Percentiles rank a stretch among this genome's conserved stretches.
phyloP scores from a whole-genome alignment of 2,329 filamentous ascomycete species.

The Salinomyces thailandicus region DNA sequence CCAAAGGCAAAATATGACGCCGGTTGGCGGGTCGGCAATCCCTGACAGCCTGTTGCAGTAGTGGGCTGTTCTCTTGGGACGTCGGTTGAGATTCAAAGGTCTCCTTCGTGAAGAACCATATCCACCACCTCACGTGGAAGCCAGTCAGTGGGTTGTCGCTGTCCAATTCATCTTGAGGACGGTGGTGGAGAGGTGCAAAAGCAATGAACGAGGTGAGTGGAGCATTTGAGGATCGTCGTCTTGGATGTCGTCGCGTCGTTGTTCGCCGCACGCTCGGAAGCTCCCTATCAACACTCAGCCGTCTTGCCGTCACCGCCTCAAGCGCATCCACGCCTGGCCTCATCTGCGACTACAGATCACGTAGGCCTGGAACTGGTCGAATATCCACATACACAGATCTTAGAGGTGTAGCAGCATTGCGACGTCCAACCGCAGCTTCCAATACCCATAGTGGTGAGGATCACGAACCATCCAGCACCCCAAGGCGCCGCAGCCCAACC shows the following conservation, averaged over 20 bases:
- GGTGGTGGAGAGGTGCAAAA: constrained; percentile 14
- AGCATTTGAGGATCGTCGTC: neutral
- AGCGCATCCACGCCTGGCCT: neutral
- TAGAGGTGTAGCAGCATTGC: no score
- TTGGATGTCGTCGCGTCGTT: no score
- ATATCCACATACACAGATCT: no score
- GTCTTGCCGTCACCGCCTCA: neutral
- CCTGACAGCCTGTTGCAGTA: neutral
- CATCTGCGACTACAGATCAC: neutral
- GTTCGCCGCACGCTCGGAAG: no score
- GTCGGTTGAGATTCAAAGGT: constrained; percentile 1
- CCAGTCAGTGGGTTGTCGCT: constrained; percentile 18
- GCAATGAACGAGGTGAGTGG: constrained; percentile 8
- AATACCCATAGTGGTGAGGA: no score
- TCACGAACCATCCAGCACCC: no score
- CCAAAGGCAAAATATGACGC: neutral
- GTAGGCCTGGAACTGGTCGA: neutral
- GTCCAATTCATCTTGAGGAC: constrained; percentile 38
- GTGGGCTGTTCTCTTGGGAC: neutral
- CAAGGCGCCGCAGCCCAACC: no score
- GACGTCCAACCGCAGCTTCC: no score
- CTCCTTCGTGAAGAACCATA: no score
- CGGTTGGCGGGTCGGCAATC: neutral
- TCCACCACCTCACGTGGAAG: no score
- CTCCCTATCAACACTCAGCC: neutral